Evolutionary conservation across 495 filamentous ascomycete genomes (phyloP).

Genomic region (Podospora pseudocomata): DNA sequence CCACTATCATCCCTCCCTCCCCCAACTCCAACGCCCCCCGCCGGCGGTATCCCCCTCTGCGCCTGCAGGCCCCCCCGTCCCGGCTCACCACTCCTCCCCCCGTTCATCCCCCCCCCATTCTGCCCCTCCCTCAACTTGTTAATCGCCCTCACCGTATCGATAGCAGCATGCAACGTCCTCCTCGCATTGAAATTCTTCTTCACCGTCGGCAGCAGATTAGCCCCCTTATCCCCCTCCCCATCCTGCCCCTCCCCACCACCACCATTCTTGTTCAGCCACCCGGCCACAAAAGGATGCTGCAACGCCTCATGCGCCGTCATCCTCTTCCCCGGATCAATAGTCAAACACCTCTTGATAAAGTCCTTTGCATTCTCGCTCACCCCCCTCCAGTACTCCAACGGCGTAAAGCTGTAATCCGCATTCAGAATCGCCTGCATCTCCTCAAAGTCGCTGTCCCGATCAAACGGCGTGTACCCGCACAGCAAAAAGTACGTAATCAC

Average conservation of each 20-base stretch:
- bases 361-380: constrained; percentile 81
- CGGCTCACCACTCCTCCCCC: constrained; percentile 38
- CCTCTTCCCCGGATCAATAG: constrained; percentile 77
- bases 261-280: constrained; percentile 35
- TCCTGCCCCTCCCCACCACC: constrained; percentile 46
- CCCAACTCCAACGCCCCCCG: neutral
- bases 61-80: constrained; percentile 9
- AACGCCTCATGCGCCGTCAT: constrained; percentile 96
- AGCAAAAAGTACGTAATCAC: constrained; percentile 98
- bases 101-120: constrained; percentile 59
- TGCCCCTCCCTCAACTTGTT: constrained; percentile 91
- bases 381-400: constrained; percentile 91
- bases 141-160: constrained; percentile 97
- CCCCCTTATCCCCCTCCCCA: constrained; percentile 71
- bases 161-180: constrained; percentile 89
- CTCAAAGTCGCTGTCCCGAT: constrained; percentile 94
- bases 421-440: constrained; percentile 98
- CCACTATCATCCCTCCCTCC: constrained; percentile 32
- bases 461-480: constrained; percentile 97
- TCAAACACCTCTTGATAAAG: constrained; percentile 81
- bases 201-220: constrained; percentile 84
- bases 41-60: constrained; percentile 10
- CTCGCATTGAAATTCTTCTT: constrained; percentile 99
- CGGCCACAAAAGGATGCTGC: constrained; percentile 80
- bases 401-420: constrained; percentile 95